A percentile compares a stretch with the other conserved stretches of the same genome.
These are phyloP conservation scores for Kitagawia praeruptora DNA, from an alignment of 129 eudicot genomes.

Conservation along the genomic window DNA sequence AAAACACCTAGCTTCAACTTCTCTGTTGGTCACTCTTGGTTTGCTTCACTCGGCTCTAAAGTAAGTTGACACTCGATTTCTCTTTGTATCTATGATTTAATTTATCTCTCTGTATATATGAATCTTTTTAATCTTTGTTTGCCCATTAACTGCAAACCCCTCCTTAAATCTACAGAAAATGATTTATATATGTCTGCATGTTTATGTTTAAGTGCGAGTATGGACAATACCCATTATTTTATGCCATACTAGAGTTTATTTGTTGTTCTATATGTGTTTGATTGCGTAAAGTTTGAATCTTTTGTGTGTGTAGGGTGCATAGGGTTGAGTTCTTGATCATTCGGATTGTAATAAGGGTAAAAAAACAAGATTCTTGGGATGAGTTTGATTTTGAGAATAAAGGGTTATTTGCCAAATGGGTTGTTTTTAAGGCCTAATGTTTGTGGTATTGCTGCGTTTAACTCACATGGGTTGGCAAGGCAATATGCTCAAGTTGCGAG, in stretches of 20 bases:
- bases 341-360: not conserved
- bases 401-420: constrained; percentile 40
- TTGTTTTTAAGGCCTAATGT: constrained; percentile 24
- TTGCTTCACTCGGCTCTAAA: not conserved
- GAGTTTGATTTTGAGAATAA: constrained; percentile 47
- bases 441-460: constrained; percentile 21
- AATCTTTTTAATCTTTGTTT: not conserved
- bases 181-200: not conserved
- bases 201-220: not conserved
- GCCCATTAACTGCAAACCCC: not conserved
- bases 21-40: not conserved
- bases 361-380: constrained; percentile 17
- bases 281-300: not conserved
- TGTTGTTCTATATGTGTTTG: not conserved
- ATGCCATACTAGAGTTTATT: not conserved
- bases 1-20: not conserved
- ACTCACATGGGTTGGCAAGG: constrained; percentile 26
- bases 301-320: not conserved
- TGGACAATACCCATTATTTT: not conserved
- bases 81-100: not conserved
- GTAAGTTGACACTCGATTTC: not conserved
- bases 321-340: not conserved
- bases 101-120: not conserved
- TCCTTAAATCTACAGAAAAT: not conserved
- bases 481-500: constrained; percentile 51